phyloP scores from a whole-genome alignment of 352 stramenopile species.

The Vaucheria bursata region DNA sequence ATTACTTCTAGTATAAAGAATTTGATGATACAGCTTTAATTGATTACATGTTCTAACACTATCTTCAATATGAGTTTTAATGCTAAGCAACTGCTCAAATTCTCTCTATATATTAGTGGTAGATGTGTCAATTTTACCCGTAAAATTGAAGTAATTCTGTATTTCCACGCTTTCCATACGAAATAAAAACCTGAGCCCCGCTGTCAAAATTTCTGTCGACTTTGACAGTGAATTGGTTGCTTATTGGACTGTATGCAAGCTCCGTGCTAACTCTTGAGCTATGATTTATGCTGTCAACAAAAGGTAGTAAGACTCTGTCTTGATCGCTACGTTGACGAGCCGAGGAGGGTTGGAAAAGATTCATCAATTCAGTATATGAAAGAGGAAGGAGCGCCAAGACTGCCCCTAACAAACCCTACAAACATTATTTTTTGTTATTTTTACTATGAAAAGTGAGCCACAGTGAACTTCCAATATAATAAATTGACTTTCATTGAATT shows the following conservation, averaged over 20 bases:
- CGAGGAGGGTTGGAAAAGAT: neutral
- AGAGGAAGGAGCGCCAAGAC: conserved; percentile 35
- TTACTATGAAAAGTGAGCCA: neutral
- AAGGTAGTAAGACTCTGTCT: conserved; percentile 34
- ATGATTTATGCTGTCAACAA: conserved; percentile 46
- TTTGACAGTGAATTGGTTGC: conserved; percentile 13
- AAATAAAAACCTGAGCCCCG: neutral
- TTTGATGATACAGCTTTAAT: too few species aligned
- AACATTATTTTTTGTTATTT: neutral
- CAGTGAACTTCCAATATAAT: neutral
- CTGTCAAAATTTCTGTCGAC: neutral
- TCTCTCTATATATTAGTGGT: too few species aligned
- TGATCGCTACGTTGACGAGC: neutral
- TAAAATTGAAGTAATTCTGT: conserved; percentile 3
- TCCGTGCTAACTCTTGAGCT: conserved; percentile 19
- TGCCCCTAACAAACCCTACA: conserved; percentile 16
- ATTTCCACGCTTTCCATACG: neutral
- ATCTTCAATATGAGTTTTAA: too few species aligned
- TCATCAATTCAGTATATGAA: conserved; percentile 20
- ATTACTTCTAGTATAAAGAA: too few species aligned
- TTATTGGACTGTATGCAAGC: conserved; percentile 37
- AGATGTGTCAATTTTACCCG: too few species aligned
- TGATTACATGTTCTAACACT: too few species aligned
- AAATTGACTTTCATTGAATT: neutral
- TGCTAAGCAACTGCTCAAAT: too few species aligned